phyloP scores from a whole-genome alignment of 345 rosid genomes.

The Euphorbia tirucalli region DNA sequence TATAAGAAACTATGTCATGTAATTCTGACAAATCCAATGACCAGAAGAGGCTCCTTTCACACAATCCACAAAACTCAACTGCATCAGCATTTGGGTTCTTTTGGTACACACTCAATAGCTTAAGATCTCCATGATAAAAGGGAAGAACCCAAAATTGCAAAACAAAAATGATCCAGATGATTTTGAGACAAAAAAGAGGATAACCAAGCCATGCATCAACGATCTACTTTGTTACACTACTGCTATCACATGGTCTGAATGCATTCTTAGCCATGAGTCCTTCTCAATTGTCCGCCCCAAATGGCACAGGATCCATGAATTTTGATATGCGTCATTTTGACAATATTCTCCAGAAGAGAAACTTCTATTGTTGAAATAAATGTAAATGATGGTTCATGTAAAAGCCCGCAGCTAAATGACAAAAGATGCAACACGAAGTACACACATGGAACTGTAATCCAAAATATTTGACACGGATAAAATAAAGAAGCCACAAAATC shows the following conservation, averaged over 20 bases:
- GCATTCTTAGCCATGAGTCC: neutral
- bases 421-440: neutral
- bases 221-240: neutral
- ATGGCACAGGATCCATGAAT: neutral
- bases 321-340: neutral
- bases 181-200: neutral
- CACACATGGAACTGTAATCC: neutral
- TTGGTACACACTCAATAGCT: neutral
- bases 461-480: neutral
- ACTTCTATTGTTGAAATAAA: neutral
- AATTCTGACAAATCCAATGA: neutral
- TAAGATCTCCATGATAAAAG: neutral
- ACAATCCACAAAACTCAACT: neutral
- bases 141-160: neutral
- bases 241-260: too few species aligned
- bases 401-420: neutral
- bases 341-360: neutral
- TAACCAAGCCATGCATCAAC: neutral
- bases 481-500: neutral
- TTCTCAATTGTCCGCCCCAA: neutral
- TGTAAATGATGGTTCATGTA: too few species aligned
- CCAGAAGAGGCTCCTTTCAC: neutral
- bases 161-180: neutral
- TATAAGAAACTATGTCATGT: neutral
- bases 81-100: neutral